Evolutionary conservation across 2,329 filamentous ascomycete species (phyloP).

Genomic region (Elsinoe australis): DNA sequence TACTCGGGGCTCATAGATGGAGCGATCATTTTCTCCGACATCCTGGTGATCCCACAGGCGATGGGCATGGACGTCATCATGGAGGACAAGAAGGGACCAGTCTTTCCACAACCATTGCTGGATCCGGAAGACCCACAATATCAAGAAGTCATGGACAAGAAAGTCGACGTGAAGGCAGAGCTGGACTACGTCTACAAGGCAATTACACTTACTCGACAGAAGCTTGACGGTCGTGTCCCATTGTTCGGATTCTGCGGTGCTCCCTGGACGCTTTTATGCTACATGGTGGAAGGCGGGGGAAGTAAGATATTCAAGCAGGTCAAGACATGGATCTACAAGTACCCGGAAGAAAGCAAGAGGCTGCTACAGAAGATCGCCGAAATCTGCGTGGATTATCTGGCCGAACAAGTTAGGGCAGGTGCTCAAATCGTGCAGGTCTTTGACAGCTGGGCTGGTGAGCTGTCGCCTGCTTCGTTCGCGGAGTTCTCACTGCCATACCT

Average conservation of each 20-base stretch:
- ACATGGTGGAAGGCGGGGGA: constrained; percentile 97
- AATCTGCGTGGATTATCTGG: constrained; percentile 89
- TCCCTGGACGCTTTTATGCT: constrained; percentile 93
- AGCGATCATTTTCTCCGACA: constrained; percentile 98
- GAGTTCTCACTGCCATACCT: constrained; percentile 82
- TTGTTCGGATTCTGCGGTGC: constrained; percentile 95
- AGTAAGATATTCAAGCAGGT: constrained; percentile 89
- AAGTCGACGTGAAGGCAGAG: constrained; percentile 78
- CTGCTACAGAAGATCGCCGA: constrained; percentile 87
- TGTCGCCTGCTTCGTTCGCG: constrained; percentile 76
- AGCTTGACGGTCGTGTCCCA: constrained; percentile 80
- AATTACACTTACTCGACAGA: constrained; percentile 81
- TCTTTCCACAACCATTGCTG: constrained; percentile 79
- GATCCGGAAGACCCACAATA: constrained; percentile 80
- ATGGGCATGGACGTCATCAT: constrained; percentile 99
- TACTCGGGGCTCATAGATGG: constrained; percentile 86
- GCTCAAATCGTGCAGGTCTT: constrained; percentile 92
- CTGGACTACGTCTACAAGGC: constrained; percentile 94
- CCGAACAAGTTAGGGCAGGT: constrained; percentile 83
- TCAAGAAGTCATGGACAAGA: constrained; percentile 61
- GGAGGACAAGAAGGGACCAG: constrained; percentile 93
- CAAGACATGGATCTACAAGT: constrained; percentile 95
- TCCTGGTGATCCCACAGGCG: constrained; percentile 93
- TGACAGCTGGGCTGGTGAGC: constrained; percentile 94
- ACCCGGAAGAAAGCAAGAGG: constrained; percentile 69